These are phyloP conservation scores for Auricularia cornea DNA, from an alignment of 768 basidiomycete genomes.

Conservation along the genomic window DNA sequence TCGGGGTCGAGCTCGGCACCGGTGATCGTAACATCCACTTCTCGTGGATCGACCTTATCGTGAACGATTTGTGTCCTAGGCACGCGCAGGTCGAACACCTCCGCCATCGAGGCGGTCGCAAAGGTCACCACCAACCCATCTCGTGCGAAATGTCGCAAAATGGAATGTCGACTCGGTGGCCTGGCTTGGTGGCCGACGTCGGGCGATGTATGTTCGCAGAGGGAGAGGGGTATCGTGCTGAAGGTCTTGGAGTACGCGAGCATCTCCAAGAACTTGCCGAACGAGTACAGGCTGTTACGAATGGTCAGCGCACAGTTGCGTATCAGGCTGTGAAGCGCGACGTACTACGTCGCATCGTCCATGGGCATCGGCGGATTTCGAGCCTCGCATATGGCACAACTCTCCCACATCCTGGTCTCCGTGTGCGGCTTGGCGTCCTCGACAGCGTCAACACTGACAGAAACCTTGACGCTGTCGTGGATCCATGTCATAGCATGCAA, in stretches of 20 bases:
- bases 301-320: neutral
- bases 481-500: conserved; percentile 40
- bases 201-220: conserved; percentile 38
- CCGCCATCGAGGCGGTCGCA: conserved; percentile 36
- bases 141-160: conserved; percentile 35
- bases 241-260: conserved; percentile 38
- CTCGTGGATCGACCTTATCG: neutral
- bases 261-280: conserved; percentile 50
- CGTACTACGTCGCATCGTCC: conserved; percentile 47
- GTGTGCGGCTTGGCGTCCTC: conserved; percentile 8
- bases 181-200: conserved; percentile 14
- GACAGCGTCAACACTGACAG: conserved; percentile 12
- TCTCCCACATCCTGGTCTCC: conserved; percentile 37
- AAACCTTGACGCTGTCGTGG: conserved; percentile 26
- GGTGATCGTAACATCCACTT: neutral
- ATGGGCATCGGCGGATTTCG: conserved; percentile 28
- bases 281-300: conserved; percentile 40
- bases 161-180: conserved; percentile 21
- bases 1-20: conserved; percentile 27
- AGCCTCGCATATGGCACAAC: conserved; percentile 40
- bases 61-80: conserved; percentile 49
- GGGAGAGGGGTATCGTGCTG: conserved; percentile 23
- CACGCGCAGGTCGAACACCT: conserved; percentile 53
- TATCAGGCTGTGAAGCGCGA: conserved; percentile 12
- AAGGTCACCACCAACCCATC: conserved; percentile 33